Base-by-base conservation (phyloP, 371 early-diverging fungal genomes). In the Capillidium rhysosporum region DNA sequence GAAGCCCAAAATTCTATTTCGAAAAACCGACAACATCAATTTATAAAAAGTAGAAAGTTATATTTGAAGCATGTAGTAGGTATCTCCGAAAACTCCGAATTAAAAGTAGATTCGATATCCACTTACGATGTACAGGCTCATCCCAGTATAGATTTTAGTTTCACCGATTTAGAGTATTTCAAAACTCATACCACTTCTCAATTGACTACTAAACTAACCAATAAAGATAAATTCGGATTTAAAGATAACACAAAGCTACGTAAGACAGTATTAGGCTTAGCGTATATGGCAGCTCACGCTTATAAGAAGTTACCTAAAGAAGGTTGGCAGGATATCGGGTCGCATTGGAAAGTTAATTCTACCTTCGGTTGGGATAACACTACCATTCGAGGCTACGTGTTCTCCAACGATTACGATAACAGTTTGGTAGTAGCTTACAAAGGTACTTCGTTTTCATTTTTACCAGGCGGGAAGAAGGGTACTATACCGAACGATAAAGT, bases 321-420 rank as follows among this genome's bases (percentile, higher is more conserved):
- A n/a, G 44, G 44, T 43, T 53, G 54, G 54, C 20, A 40, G 14
- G 54, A 53, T 43, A 10, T 53, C 9, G 54, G 30, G 1, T 24
- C 41, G 2, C 40, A 30, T 8, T 53, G 54, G 54, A 10, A 53
- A 12, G 54, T 53, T 10, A 34, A 34, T 12, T 34, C 34, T 34
- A 34, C 34, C 34, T 91, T 91, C 70, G 93, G 93, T 0, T 93
- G 91, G 94, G 73, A 73, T 25, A 63, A 68, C 1, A 79, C 79
- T 52, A 84, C 84, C 1, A 61, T 93, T 23, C 75, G 89, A 12
- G 91, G 92, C 0, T 85, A 93, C 58, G 74, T 92, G 2, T 91
- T 82, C 70, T 69, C 68, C 2, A 75, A 78, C 56, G 67, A 66
- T 16, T 64, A 69, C 26, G 62, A 80, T 49, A 76, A 73, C 16